Conservation (phyloP, 202 grass and related monocot species). For the Musa balbisiana region DNA sequence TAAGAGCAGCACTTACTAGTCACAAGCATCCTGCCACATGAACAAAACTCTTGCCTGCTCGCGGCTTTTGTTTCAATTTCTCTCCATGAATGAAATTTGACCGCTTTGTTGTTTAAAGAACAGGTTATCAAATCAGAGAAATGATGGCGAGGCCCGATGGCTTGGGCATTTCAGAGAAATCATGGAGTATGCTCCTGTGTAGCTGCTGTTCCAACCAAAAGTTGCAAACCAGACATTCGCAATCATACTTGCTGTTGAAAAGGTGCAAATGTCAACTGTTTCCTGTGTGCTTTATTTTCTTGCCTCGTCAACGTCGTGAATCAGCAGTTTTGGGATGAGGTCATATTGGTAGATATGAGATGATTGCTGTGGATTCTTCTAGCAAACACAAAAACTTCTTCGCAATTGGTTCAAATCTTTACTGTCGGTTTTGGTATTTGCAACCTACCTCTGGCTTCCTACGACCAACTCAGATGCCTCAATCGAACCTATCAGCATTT, state of each 20-base stretch:
- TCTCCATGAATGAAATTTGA: neutral
- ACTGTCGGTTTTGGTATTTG: too few species aligned
- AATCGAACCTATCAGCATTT: too few species aligned
- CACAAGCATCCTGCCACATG: constrained; percentile 61
- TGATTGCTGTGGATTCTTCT: too few species aligned
- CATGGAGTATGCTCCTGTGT: neutral
- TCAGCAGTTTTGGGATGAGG: neutral
- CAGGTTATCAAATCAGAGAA: neutral
- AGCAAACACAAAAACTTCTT: too few species aligned
- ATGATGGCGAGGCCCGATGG: neutral
- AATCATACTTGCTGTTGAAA: neutral
- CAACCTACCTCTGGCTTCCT: too few species aligned
- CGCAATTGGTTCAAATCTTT: too few species aligned
- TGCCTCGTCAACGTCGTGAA: neutral
- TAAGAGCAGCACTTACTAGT: constrained; percentile 32
- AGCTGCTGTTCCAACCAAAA: neutral
- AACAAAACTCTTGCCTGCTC: constrained; percentile 19
- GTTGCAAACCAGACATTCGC: neutral
- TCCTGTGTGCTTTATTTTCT: neutral
- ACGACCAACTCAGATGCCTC: too few species aligned
- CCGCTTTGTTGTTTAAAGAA: neutral
- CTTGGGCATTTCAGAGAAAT: neutral
- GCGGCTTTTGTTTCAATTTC: neutral
- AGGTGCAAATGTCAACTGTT: neutral
- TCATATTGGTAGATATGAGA: too few species aligned